Evolutionary conservation across 1,284 basidiomycete species (phyloP), one percentile per base, ranked within the genome.

Genomic region (Ceratobasidium theobromae): DNA sequence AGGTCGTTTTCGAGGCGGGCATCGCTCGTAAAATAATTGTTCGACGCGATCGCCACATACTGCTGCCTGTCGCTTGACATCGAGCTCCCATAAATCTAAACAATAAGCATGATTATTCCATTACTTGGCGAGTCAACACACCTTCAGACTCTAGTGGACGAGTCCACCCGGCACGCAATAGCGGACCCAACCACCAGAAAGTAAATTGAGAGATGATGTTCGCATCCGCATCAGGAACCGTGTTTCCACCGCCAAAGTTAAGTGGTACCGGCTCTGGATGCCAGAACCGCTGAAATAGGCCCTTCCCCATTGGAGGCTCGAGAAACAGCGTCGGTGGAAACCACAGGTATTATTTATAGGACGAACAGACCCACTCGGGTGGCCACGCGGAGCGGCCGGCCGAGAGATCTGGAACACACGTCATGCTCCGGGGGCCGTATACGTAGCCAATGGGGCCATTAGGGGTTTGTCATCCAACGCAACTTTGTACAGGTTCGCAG

Each of bases 231-330:
- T 67, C 66, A 3, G 66, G 66, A 4, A 58, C 55, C 21, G 55
- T 58, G 33, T 60, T 55, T n/a, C 55, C 66, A n/a, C 60, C 41
- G 18, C 66, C 66, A 53, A 67, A 67, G 27, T 41, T 51, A n/a
- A 46, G 48, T 25, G 66, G 66, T 12, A 53, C 49, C 28, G 66
- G 54, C 48, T 57, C 54, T 23, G 66, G 66, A 28, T 46, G 66
- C 46, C 55, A 53, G 28, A 67, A 30, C 49, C 18, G 28, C 25
- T 62, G 57, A 28, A 62, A 62, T 23, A 51, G 14, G 46, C 40
- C 40, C 40, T 62, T 62, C 25, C 46, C 57, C 57, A 62, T 62
- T n/a, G 33, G 18, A 18, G 57, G n/a, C 21, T 30, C 11, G 23
- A 51, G 48, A 25, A 25, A n/a, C 23, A 28, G 16, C 6, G 12